Evolutionary conservation across 2,329 filamentous ascomycete genomes (phyloP).

Genomic region (Dothidotthia symphoricarpi): DNA sequence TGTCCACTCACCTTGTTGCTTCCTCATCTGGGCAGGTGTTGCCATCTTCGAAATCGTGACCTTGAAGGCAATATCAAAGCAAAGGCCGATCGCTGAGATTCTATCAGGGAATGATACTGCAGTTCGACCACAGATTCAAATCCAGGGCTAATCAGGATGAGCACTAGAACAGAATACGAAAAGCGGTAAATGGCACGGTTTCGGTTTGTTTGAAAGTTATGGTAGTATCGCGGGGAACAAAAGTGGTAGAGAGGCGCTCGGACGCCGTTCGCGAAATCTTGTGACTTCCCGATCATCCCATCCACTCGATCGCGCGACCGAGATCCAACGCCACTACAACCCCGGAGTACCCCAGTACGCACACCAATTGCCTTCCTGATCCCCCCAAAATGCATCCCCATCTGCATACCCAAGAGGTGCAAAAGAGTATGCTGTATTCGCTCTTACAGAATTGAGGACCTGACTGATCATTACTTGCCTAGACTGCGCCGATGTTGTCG

Average conservation of each 20-base stretch:
- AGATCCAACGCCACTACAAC: slow-evolving; percentile 9
- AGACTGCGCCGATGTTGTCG: slow-evolving; percentile 96
- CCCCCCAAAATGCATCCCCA: slow-evolving; percentile 83
- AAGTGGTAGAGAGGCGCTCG: slow-evolving; percentile 14
- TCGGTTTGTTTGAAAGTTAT: not conserved
- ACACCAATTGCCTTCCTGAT: slow-evolving; percentile 3
- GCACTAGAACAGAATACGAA: no score
- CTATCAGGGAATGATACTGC: no score
- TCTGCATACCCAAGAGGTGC: slow-evolving; percentile 86
- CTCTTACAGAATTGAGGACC: slow-evolving; percentile 9
- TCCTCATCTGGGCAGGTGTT: slow-evolving; percentile 59
- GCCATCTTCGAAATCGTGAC: slow-evolving; percentile 43
- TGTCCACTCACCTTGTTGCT: slow-evolving; percentile 66
- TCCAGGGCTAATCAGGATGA: no score
- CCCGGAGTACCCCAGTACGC: not conserved
- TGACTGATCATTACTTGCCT: slow-evolving; percentile 3
- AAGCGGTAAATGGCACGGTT: not conserved
- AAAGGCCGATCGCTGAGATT: not conserved
- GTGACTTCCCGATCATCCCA: slow-evolving; percentile 18
- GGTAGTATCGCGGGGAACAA: slow-evolving; percentile 2
- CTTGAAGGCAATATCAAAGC: no score
- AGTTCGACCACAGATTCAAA: no score
- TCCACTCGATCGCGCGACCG: slow-evolving; percentile 6
- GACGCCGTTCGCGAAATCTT: slow-evolving; percentile 28
- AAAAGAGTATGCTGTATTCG: slow-evolving; percentile 59